Percentiles rank a stretch among this genome's conserved stretches.
These are phyloP conservation scores for Phytophthora crassamura DNA, from an alignment of 352 stramenopile species.

Conservation along the genomic window DNA sequence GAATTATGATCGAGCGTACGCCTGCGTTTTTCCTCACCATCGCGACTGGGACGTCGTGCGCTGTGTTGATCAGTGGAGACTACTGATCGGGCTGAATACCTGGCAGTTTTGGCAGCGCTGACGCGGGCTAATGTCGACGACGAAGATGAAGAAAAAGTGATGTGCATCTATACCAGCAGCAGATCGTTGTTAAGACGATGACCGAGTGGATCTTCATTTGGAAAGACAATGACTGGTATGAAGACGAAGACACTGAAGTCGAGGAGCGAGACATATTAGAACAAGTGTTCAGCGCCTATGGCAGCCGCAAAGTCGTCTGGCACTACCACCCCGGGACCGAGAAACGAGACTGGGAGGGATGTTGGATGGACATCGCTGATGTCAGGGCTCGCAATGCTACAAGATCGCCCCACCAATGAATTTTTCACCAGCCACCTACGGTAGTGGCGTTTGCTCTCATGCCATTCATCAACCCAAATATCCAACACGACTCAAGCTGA, in stretches of 20 bases:
- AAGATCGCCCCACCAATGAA: too few relatives aligned
- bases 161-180: constrained; percentile 34
- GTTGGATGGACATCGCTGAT: too few relatives aligned
- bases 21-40: constrained; percentile 72
- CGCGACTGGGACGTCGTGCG: constrained; percentile 53
- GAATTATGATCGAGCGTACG: constrained; percentile 38
- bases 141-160: background rate
- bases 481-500: too few relatives aligned
- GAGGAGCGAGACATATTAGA: constrained; percentile 26
- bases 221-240: constrained; percentile 25
- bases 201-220: constrained; percentile 27
- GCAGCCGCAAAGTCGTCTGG: background rate
- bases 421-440: too few relatives aligned
- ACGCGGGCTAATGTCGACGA: constrained; percentile 26
- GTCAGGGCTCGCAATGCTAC: too few relatives aligned
- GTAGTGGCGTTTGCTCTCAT: too few relatives aligned
- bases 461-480: too few relatives aligned
- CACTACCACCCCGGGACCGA: too few relatives aligned
- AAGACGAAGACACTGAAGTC: constrained; percentile 4
- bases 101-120: constrained; percentile 22
- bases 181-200: constrained; percentile 20
- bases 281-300: constrained; percentile 5
- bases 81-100: constrained; percentile 27
- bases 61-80: constrained; percentile 21
- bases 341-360: too few relatives aligned